phyloP scores from a whole-genome alignment of 1,284 basidiomycete species.

The Tylopilus sp. region DNA sequence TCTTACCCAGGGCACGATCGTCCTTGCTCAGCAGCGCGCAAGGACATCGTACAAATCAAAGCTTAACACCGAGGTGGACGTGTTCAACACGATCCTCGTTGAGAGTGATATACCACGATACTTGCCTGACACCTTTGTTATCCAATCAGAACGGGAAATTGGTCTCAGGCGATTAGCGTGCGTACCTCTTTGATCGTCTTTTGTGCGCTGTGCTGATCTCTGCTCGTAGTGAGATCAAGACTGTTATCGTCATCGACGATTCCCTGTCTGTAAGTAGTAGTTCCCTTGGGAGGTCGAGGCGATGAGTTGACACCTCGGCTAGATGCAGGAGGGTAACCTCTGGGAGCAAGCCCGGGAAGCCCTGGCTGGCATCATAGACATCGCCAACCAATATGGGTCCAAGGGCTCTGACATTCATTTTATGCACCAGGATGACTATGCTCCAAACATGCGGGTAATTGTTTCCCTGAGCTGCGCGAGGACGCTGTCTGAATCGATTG shows the following conservation, averaged over 20 bases:
- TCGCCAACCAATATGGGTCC: slow-evolving; percentile 37
- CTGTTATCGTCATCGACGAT: slow-evolving; percentile 43
- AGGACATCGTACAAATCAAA: slow-evolving; percentile 1
- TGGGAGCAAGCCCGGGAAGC: slow-evolving; percentile 41
- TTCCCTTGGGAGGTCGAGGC: not conserved
- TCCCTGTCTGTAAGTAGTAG: slow-evolving; percentile 37
- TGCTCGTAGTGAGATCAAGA: slow-evolving; percentile 33
- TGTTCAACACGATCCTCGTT: slow-evolving; percentile 28
- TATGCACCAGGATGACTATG: slow-evolving; percentile 36
- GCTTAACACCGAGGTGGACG: slow-evolving; percentile 12
- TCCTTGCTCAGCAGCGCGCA: slow-evolving; percentile 29
- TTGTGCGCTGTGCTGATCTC: not conserved
- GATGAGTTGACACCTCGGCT: slow-evolving; percentile 2
- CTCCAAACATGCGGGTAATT: slow-evolving; percentile 34
- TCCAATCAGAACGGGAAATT: slow-evolving; percentile 17
- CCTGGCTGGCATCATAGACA: slow-evolving; percentile 40
- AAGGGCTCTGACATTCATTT: slow-evolving; percentile 46
- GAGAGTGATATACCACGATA: slow-evolving; percentile 29
- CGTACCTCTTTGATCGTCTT: slow-evolving; percentile 5
- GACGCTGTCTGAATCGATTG: not conserved
- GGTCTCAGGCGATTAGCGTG: slow-evolving; percentile 26
- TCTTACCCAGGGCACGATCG: slow-evolving; percentile 30
- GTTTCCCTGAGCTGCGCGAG: not conserved
- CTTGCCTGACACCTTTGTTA: slow-evolving; percentile 12
- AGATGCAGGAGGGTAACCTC: slow-evolving; percentile 39